phyloP scores from a whole-genome alignment of 1,139 yeast genomes.

The Schwanniomyces etchellsii region DNA sequence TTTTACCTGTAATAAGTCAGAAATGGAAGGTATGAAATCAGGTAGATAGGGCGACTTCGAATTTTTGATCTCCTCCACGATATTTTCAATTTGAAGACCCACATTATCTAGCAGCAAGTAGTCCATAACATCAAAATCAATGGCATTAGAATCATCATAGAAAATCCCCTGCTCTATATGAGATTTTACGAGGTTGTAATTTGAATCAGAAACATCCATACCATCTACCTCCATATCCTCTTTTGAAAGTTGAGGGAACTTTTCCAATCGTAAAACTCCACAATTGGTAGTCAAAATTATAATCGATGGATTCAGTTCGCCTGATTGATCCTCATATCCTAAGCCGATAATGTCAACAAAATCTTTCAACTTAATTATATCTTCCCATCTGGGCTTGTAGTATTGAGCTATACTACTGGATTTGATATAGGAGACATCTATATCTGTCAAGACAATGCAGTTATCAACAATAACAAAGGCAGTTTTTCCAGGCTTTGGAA shows the following conservation, averaged over 20 bases:
- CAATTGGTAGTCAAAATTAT: conserved; percentile 48
- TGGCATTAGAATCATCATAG: conserved; percentile 42
- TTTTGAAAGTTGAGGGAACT: conserved; percentile 23
- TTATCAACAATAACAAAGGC: conserved; percentile 60
- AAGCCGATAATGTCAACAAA: conserved; percentile 54
- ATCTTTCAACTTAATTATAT: conserved; percentile 51
- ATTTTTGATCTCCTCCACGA: conserved; percentile 50
- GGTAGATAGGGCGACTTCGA: conserved; percentile 39
- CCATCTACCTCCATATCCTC: conserved; percentile 6
- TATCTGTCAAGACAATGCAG: conserved; percentile 62
- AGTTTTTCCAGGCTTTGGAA: conserved; percentile 59
- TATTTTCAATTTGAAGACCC: conserved; percentile 42
- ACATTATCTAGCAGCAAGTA: conserved; percentile 30
- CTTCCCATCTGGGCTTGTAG: conserved; percentile 72
- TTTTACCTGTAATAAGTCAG: conserved; percentile 21
- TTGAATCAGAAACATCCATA: conserved; percentile 11
- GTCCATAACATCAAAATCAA: conserved; percentile 51
- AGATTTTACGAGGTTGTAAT: conserved; percentile 49
- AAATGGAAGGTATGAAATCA: conserved; percentile 20
- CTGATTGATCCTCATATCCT: conserved; percentile 44
- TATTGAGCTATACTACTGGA: conserved; percentile 26
- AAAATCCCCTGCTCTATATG: conserved; percentile 81
- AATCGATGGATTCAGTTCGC: conserved; percentile 34
- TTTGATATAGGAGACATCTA: conserved; percentile 36
- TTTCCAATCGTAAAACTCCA: conserved; percentile 62